phyloP scores from a whole-genome alignment of 768 basidiomycete species.

The Rhizopogon rudus region DNA sequence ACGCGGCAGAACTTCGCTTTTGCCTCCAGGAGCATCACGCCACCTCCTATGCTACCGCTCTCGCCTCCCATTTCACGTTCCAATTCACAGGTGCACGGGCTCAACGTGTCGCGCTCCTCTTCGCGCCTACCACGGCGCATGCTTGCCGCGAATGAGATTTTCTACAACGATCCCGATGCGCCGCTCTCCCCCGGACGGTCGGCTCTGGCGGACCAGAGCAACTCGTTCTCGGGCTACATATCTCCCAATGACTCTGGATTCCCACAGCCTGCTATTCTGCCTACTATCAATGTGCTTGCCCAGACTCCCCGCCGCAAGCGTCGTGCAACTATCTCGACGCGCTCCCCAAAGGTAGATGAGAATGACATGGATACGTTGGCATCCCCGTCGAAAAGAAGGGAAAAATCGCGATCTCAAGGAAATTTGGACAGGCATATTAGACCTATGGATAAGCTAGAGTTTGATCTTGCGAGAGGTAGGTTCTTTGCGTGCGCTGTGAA shows the following conservation, averaged over 20 bases:
- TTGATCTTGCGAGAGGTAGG: constrained; percentile 63
- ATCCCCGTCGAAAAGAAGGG: constrained; percentile 59
- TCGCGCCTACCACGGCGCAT: constrained; percentile 59
- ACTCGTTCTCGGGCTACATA: constrained; percentile 17
- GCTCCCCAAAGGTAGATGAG: constrained; percentile 40
- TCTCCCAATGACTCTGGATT: constrained; percentile 16
- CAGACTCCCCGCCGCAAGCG: constrained; percentile 33
- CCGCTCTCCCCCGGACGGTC: constrained; percentile 17
- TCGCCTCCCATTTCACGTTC: constrained; percentile 47
- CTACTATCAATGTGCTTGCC: constrained; percentile 15
- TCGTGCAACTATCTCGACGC: constrained; percentile 65
- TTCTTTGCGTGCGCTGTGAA: background rate
- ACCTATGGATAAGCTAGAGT: constrained; percentile 57
- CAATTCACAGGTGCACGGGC: constrained; percentile 29
- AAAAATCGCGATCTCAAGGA: constrained; percentile 63
- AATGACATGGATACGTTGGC: constrained; percentile 31
- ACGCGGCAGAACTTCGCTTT: constrained; percentile 60
- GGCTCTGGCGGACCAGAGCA: constrained; percentile 11
- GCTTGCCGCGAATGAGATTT: constrained; percentile 68
- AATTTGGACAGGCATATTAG: constrained; percentile 65
- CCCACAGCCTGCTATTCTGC: constrained; percentile 8
- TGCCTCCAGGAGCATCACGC: constrained; percentile 42
- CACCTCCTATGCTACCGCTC: constrained; percentile 61
- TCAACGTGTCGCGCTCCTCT: constrained; percentile 21
- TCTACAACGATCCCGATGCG: constrained; percentile 26